A percentile compares a stretch with the other conserved stretches of the same genome.
Evolutionary conservation across 306 rosid species (phyloP).

Genomic region (Lablab purpureus): DNA sequence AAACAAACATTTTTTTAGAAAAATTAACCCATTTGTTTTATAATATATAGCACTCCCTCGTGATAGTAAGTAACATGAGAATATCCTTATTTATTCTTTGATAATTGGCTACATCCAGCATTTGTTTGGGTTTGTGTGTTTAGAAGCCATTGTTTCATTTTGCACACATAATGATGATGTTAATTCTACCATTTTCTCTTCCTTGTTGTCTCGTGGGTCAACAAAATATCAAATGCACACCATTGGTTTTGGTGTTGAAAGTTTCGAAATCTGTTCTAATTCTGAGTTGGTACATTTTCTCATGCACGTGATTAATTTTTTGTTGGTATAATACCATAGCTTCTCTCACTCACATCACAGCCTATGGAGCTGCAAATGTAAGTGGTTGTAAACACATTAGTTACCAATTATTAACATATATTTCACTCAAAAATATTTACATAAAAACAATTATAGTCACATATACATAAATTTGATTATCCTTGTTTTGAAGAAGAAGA

Average conservation of each 20-base stretch:
- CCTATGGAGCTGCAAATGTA: background rate
- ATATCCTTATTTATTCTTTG: slow-evolving; percentile 17
- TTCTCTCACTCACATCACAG: background rate
- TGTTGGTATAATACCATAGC: background rate
- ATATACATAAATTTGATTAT: too few relatives aligned
- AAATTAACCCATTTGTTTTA: background rate
- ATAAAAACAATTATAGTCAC: too few relatives aligned
- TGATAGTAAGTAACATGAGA: slow-evolving; percentile 18
- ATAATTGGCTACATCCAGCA: slow-evolving; percentile 11
- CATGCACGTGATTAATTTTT: slow-evolving; percentile 2
- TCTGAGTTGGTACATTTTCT: background rate
- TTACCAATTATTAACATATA: too few relatives aligned
- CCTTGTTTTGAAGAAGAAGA: too few relatives aligned
- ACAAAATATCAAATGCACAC: slow-evolving; percentile 30
- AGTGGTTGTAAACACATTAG: too few relatives aligned
- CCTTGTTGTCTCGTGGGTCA: slow-evolving; percentile 17
- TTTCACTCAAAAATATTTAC: too few relatives aligned
- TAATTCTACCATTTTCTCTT: slow-evolving; percentile 23
- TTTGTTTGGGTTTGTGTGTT: slow-evolving; percentile 52
- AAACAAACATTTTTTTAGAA: too few relatives aligned
- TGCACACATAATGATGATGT: slow-evolving; percentile 17
- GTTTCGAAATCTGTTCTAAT: slow-evolving; percentile 13
- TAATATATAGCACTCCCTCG: background rate
- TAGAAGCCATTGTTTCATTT: slow-evolving; percentile 40
- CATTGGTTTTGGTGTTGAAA: slow-evolving; percentile 32